Percentiles rank a stretch among this genome's conserved stretches.
phyloP scores from a whole-genome alignment of 2,329 filamentous ascomycete species.

The Fusarium paranaense region DNA sequence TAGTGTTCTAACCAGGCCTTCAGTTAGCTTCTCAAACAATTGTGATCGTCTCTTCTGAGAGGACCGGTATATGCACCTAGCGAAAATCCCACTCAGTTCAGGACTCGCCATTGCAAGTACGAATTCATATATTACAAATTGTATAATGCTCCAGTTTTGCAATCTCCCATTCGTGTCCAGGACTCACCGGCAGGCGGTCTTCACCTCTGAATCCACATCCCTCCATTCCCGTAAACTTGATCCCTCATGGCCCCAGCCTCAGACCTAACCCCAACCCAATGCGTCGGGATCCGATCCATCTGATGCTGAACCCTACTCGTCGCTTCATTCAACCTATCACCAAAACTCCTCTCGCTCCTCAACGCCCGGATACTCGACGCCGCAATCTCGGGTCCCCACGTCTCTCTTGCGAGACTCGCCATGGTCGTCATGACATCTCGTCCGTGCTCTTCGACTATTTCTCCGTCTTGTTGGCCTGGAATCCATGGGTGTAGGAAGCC shows the following conservation, averaged over 20 bases:
- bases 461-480: slow-evolving; percentile 27
- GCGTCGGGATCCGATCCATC: slow-evolving; percentile 69
- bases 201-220: slow-evolving; percentile 58
- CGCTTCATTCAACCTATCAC: slow-evolving; percentile 60
- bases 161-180: neutral
- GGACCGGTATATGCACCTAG: neutral
- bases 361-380: slow-evolving; percentile 52
- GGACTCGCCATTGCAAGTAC: neutral
- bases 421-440: slow-evolving; percentile 58
- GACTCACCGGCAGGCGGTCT: neutral
- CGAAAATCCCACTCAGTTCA: neutral
- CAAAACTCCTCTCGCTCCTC: slow-evolving; percentile 56
- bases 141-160: neutral
- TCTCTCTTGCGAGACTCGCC: slow-evolving; percentile 58
- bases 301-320: slow-evolving; percentile 63
- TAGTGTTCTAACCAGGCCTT: neutral
- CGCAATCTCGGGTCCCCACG: slow-evolving; percentile 58
- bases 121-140: neutral
- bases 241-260: slow-evolving; percentile 61
- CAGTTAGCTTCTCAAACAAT: neutral
- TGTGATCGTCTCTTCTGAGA: neutral
- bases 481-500: slow-evolving; percentile 63
- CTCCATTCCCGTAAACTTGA: slow-evolving; percentile 60
- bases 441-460: slow-evolving; percentile 47
- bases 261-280: slow-evolving; percentile 69